These are phyloP conservation scores for Tolypocladium endophyticum DNA, from an alignment of 2,329 filamentous ascomycete species.

Conservation along the genomic window DNA sequence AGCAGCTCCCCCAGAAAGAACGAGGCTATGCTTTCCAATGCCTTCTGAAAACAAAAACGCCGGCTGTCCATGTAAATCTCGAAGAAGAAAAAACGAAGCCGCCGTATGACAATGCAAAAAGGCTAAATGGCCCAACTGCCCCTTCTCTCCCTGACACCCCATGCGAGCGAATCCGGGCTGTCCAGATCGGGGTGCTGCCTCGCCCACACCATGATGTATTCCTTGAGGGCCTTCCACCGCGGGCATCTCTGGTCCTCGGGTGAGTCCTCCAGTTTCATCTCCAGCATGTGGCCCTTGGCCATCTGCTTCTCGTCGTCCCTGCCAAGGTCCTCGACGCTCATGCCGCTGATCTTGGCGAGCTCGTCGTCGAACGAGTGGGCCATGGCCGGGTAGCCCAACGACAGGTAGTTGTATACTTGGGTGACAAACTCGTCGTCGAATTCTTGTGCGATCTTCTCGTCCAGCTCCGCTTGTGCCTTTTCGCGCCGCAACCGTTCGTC, in stretches of 20 bases:
- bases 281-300: slow-evolving; percentile 64
- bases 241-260: slow-evolving; percentile 44
- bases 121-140: slow-evolving; percentile 62
- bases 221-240: slow-evolving; percentile 72
- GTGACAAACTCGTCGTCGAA: slow-evolving; percentile 81
- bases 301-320: slow-evolving; percentile 53
- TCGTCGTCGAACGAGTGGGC: slow-evolving; percentile 78
- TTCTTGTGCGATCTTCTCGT: slow-evolving; percentile 50
- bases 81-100: neutral
- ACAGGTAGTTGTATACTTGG: slow-evolving; percentile 95
- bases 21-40: neutral
- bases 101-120: neutral
- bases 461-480: slow-evolving; percentile 36
- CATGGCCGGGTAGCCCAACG: slow-evolving; percentile 79
- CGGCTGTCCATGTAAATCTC: neutral
- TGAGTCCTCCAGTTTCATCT: slow-evolving; percentile 33
- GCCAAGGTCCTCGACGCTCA: slow-evolving; percentile 58
- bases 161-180: slow-evolving; percentile 46
- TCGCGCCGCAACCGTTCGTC: slow-evolving; percentile 40
- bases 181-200: slow-evolving; percentile 71
- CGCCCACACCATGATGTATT: slow-evolving; percentile 85
- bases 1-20: neutral
- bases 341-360: slow-evolving; percentile 67
- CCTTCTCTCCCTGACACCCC: slow-evolving; percentile 56
- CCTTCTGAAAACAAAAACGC: neutral